phyloP scores from a whole-genome alignment of 352 stramenopile species.

The Phytophthora sansomeana region DNA sequence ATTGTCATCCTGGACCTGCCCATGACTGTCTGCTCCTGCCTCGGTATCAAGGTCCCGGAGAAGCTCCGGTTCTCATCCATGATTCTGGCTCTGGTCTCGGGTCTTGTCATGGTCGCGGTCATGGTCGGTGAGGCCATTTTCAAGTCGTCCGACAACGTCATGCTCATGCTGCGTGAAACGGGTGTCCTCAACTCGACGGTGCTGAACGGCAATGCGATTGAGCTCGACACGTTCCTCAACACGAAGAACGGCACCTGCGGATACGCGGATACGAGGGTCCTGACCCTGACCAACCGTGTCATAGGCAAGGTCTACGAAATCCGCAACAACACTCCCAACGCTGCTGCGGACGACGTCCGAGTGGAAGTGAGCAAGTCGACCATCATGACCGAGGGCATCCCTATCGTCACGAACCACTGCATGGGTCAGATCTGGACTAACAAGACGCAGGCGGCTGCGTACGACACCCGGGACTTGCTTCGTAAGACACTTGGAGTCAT shows the following conservation, averaged over 20 bases:
- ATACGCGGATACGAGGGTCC: conserved; percentile 35
- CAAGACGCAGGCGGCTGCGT: conserved; percentile 24
- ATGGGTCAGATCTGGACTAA: conserved; percentile 43
- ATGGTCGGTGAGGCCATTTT: conserved; percentile 36
- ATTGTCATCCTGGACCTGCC: conserved; percentile 37
- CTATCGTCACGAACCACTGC: conserved; percentile 39
- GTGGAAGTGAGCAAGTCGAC: conserved; percentile 34
- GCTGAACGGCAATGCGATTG: background rate
- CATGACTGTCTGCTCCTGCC: conserved; percentile 23
- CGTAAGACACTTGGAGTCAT: conserved; percentile 44
- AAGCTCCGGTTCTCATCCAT: conserved; percentile 29
- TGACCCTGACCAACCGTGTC: conserved; percentile 41
- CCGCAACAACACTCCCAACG: conserved; percentile 29
- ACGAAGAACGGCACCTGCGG: conserved; percentile 39
- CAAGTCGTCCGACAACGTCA: conserved; percentile 24
- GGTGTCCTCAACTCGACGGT: conserved; percentile 24
- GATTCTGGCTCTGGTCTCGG: conserved; percentile 23
- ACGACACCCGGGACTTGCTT: conserved; percentile 30
- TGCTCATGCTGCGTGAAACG: conserved; percentile 40
- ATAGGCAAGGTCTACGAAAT: conserved; percentile 42
- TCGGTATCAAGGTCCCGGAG: conserved; percentile 18
- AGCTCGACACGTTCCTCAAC: conserved; percentile 31
- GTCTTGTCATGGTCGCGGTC: conserved; percentile 44
- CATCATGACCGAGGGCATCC: conserved; percentile 32
- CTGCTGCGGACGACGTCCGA: conserved; percentile 28